Evolutionary conservation across 1,284 basidiomycete genomes (phyloP), one percentile per base, ranked within the genome.

Genomic region (Apiotrichum akiyoshidainum): DNA sequence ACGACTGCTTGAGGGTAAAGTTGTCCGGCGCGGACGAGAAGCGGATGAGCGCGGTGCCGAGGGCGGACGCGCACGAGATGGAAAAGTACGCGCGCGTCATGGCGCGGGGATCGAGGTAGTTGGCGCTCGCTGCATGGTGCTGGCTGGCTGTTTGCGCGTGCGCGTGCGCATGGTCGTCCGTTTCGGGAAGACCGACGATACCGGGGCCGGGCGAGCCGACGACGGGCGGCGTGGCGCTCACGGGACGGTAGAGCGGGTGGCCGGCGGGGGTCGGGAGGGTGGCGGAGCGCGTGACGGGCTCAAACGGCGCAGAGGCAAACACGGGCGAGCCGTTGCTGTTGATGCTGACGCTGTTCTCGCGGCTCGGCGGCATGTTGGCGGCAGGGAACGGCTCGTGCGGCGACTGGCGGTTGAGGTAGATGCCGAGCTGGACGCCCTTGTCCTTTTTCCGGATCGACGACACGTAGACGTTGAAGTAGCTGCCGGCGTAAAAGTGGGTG

Each of bases 21-120:
- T 84, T 82, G 72, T 96, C 92, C 2, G 92, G 93, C 1, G 87
- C 85, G 60, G 89, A 92, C 19, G 72, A 70, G 65, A 96, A 96
- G 48, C 86, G 83, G 47, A 90, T 92, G 68, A 92, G 81, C 22
- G 87, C 87, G 5, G 87, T 86, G 9, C 93, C 92, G 8, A 89
- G 86, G 13, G 87, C 86, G 55, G 85, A 88, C 1, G 88, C 85
- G 69, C 92, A 94, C 59, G 85, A 85, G 61, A 96, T 87, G 46
- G 84, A 84, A 70, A 97, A 96, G 76, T 90, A 92, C 1, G 78
- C 79, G 65, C 79, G 47, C 6, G 80, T 74, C 5, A 74, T 63
- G 35, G 71, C 67, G 26, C 80, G 62, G 0, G 73, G 68, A 63
- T 81, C 80, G 19, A 67, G 58, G 61, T 81, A 81, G 5, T 74